phyloP scores from a whole-genome alignment of 257 asterid genomes.

The Lithospermum erythrorhizon region DNA sequence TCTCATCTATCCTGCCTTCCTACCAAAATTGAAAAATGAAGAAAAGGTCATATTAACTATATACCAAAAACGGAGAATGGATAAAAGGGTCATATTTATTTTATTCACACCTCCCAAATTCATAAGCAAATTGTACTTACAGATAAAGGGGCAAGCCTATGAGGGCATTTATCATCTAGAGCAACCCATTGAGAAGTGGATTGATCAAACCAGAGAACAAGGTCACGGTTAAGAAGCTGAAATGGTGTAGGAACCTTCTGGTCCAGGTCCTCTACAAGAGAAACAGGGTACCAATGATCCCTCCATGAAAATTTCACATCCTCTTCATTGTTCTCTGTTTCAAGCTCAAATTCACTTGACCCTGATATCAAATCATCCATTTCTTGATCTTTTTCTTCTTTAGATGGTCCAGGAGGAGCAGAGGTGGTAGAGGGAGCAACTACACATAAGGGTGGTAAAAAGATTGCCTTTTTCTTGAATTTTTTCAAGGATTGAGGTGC shows the following conservation, averaged over 20 bases:
- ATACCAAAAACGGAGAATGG: too few species aligned
- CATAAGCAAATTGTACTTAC: constrained; percentile 19
- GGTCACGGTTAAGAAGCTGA: constrained; percentile 86
- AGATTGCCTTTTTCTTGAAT: constrained; percentile 9
- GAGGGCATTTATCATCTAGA: constrained; percentile 93
- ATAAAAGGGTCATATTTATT: too few species aligned
- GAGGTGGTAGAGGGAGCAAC: constrained; percentile 59
- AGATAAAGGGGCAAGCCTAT: constrained; percentile 94
- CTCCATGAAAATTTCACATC: constrained; percentile 71
- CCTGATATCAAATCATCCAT: constrained; percentile 12
- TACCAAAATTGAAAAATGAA: constrained; percentile 9
- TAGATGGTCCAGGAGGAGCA: constrained; percentile 20
- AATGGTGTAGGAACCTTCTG: constrained; percentile 74
- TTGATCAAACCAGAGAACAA: constrained; percentile 85
- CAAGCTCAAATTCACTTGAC: constrained; percentile 17
- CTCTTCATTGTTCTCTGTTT: constrained; percentile 34
- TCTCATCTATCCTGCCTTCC: constrained; percentile 98
- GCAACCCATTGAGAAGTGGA: constrained; percentile 81
- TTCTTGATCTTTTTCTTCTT: constrained; percentile 21
- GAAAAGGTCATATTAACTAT: too few species aligned
- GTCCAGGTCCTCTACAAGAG: constrained; percentile 85
- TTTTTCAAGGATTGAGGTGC: constrained; percentile 10
- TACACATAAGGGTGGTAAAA: constrained; percentile 31
- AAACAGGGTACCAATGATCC: constrained; percentile 96
- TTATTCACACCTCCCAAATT: neutral